Evolutionary conservation across 805 yeast species (phyloP), one percentile per base, ranked within the genome.

Genomic region (Candida coquimbonensis): DNA sequence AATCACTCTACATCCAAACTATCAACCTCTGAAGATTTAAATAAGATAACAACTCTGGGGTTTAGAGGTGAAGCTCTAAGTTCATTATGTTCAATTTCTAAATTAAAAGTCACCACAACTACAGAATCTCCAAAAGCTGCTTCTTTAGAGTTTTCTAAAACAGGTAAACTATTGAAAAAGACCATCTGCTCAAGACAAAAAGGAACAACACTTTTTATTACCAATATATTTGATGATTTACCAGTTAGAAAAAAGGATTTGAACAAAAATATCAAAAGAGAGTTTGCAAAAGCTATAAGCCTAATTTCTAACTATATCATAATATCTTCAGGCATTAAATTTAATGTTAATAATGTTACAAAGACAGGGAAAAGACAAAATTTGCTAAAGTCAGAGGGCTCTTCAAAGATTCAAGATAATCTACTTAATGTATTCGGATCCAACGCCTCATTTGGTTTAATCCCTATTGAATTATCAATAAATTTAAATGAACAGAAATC

Each of bases 231-330:
- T 57, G 62, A 72, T 9, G 73, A 67, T 42, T 63, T 90, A 44
- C 98, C 98, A 0, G 99, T 95, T 8, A 70, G 99, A 48, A 70
- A 79, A 41, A 83, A 80, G 55, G 89, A 86, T 52, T 74, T 90
- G 42, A 72, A 69, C 17, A 86, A 80, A 56, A 82, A 84, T 53
- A 57, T 67, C 35, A 86, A 79, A 57, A 72, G 81, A 47, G 96
- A 89, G 59, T 88, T 82, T 64, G 71, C 78, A 39, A 84, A 81
- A 55, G 72, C 87, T n/a, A 56, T 91, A 4, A 59, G 67, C 0
- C 56, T 83, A 36, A 53, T 93, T 3, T 53, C 93, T 80, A 53
- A 75, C 76, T 57, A 36, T 87, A 89, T 65, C 74, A 87, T 13
- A 54, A 93, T 5, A 77, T 86, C 7, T 67, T 73, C 49, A 65